Evolutionary conservation across 2,329 filamentous ascomycete genomes (phyloP), one percentile per base, ranked within the genome.

Genomic region (Aspergillus neotritici): DNA sequence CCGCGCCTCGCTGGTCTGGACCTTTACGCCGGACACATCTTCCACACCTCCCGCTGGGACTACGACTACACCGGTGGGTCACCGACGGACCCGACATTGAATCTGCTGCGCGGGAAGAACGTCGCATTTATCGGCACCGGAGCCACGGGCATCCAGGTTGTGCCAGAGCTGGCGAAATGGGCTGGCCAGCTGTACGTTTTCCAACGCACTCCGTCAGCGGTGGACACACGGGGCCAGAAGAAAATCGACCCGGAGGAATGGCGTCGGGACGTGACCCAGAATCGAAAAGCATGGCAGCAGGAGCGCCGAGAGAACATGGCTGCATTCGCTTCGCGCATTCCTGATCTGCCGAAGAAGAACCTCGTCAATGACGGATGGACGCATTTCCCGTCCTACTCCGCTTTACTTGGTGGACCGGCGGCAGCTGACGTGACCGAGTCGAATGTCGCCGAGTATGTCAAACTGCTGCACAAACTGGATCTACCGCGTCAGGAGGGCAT

Each of bases 81-180:
- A 2, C 37, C 43, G 3, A 17, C 33, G 9, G 11, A 37, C 4
- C 48, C 37, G 5, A 6, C 4, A 1, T 21, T 47, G 9, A 30
- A 13, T 12, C 28, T 21, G 5, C 37, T 51, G 3, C 12, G 43
- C 1, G 63, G 60, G n/a, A 72, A 71, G 45, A 56, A 54, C 8
- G 67, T 74, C 3, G 71, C 56, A 3, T 56, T 72, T 33, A 61
- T 74, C 30, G 71, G 71, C 3, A 74, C 69, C 0, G 71, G 70
- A 9, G 66, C 70, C 8, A 69, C 69, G 11, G 67, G 62, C 1
- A 50, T 74, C 5, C 70, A 73, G 48, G 55, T 53, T 0, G 55
- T 73, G 1, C 70, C 70, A 7, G 48, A 65, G 10, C 46, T 73
- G 2, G 68, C 66, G 1, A 61, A 60, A 33, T 67, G 55, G 46